phyloP scores from a whole-genome alignment of 345 rosid species.

The Boechera divaricarpa region DNA sequence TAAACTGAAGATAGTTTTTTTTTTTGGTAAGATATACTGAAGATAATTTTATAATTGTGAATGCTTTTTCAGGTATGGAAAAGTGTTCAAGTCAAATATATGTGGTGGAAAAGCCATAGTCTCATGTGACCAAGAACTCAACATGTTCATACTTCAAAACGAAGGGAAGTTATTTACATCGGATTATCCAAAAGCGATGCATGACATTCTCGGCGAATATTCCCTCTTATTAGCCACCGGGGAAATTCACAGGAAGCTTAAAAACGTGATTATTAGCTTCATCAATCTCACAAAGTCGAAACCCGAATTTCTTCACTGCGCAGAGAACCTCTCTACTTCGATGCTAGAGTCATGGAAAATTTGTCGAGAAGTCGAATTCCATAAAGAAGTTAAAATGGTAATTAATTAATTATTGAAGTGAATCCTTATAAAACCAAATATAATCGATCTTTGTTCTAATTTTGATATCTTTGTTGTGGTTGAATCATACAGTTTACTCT shows the following conservation, averaged over 20 bases:
- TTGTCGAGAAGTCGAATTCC: conserved; percentile 54
- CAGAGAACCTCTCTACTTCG: conserved; percentile 58
- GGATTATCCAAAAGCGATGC: conserved; percentile 76
- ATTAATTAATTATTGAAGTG: background rate
- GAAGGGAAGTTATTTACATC: conserved; percentile 74
- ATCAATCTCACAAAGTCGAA: conserved; percentile 54
- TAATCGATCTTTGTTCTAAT: background rate
- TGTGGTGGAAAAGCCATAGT: conserved; percentile 85
- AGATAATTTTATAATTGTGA: conserved; percentile 6
- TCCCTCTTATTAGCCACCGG: conserved; percentile 65
- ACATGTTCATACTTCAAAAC: conserved; percentile 79
- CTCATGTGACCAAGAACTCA: conserved; percentile 81
- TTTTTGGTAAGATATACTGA: too few species aligned
- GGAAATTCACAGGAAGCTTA: conserved; percentile 75
- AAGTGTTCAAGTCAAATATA: conserved; percentile 74
- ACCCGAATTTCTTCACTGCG: conserved; percentile 51
- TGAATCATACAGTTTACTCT: conserved; percentile 61
- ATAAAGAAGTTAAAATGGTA: conserved; percentile 65
- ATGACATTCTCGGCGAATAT: conserved; percentile 71
- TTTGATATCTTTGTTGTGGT: background rate
- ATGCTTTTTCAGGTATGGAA: conserved; percentile 61
- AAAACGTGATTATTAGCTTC: conserved; percentile 63
- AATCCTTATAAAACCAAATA: background rate
- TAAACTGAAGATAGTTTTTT: background rate
- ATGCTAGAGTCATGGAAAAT: conserved; percentile 73